These are phyloP conservation scores for Malus hybrid DNA, from an alignment of 331 rosid genomes.

Conservation along the genomic window DNA sequence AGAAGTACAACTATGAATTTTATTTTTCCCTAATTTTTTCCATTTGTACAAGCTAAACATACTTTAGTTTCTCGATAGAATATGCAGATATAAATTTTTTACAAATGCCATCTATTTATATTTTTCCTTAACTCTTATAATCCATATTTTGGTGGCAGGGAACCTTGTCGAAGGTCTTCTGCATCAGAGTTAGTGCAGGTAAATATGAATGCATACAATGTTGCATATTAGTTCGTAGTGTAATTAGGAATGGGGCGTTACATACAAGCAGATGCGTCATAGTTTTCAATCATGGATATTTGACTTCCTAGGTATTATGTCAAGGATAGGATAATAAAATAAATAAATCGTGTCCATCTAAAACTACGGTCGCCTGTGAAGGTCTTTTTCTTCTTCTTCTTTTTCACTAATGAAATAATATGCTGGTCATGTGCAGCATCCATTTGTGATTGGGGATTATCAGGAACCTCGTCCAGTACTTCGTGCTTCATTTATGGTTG, in stretches of 20 bases:
- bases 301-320: background rate
- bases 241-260: background rate
- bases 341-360: background rate
- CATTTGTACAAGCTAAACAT: too few relatives aligned
- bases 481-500: conserved; percentile 48
- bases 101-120: background rate
- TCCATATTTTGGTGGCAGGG: conserved; percentile 55
- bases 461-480: conserved; percentile 39
- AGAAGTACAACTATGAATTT: conserved; percentile 35
- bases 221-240: background rate
- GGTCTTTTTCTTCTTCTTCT: background rate
- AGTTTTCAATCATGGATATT: background rate
- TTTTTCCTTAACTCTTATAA: background rate
- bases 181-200: conserved; percentile 81
- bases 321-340: background rate
- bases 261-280: background rate
- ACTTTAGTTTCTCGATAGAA: too few relatives aligned
- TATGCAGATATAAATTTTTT: background rate
- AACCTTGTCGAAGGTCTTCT: conserved; percentile 59
- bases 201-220: conserved; percentile 12
- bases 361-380: background rate
- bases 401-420: conserved; percentile 7
- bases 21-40: background rate
- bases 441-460: conserved; percentile 58
- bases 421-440: conserved; percentile 58